A percentile compares a stretch with the other conserved stretches of the same genome.
phyloP scores from a whole-genome alignment of 805 yeast genomes.

The Cyberlindnera veronae region DNA sequence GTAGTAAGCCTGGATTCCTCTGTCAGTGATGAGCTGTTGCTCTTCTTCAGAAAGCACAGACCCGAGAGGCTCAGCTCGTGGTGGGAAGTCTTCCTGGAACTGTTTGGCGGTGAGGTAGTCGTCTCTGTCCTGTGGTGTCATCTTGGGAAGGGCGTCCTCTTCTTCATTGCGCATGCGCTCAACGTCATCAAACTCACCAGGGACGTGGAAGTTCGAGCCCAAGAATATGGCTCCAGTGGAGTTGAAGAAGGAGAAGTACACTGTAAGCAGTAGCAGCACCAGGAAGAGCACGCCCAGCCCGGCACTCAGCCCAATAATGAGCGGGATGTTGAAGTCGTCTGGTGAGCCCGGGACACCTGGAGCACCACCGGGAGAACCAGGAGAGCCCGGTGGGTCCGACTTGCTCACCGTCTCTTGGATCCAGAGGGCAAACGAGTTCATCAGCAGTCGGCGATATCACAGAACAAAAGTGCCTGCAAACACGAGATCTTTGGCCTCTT shows the following conservation, averaged over 20 bases:
- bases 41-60: constrained; percentile 68
- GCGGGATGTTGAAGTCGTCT: constrained; percentile 31
- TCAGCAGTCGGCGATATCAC: no score
- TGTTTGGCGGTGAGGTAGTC: constrained; percentile 39
- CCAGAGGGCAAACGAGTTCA: no score
- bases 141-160: constrained; percentile 39
- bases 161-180: constrained; percentile 66
- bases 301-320: constrained; percentile 35
- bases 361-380: no score
- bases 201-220: constrained; percentile 36
- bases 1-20: constrained; percentile 67
- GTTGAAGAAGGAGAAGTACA: constrained; percentile 30
- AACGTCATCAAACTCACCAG: constrained; percentile 61
- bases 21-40: constrained; percentile 67
- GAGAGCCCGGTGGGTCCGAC: no score
- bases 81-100: constrained; percentile 35
- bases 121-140: constrained; percentile 38
- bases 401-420: no score
- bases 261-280: constrained; percentile 28
- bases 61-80: constrained; percentile 38
- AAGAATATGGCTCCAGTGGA: constrained; percentile 28
- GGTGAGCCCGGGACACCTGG: no score
- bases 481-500: no score
- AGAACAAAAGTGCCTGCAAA: no score
- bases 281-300: constrained; percentile 36